These are phyloP conservation scores for Exophiala calicioides DNA, from an alignment of 2,329 filamentous ascomycete species.

Conservation along the genomic window DNA sequence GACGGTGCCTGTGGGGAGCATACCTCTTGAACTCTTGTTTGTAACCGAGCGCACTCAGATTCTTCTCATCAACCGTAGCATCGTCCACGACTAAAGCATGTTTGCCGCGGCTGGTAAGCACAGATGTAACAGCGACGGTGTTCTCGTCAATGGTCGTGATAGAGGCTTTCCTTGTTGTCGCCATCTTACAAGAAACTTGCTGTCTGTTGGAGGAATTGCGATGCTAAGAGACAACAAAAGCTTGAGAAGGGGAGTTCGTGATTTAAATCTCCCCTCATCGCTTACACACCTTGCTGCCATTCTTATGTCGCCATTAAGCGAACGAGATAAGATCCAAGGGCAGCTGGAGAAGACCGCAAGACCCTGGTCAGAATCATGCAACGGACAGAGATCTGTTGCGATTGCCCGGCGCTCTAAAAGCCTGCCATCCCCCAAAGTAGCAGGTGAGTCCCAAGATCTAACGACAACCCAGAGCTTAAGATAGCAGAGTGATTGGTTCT, in stretches of 20 bases:
- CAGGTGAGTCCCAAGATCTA: background rate
- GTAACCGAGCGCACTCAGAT: constrained; percentile 45
- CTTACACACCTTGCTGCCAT: too few relatives aligned
- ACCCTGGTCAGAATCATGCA: too few relatives aligned
- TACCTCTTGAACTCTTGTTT: constrained; percentile 37
- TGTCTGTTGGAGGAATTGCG: too few relatives aligned
- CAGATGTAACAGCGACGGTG: constrained; percentile 27
- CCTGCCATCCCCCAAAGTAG: constrained; percentile 4
- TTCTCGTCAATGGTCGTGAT: constrained; percentile 22
- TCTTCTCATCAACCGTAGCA: constrained; percentile 42
- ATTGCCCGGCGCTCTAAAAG: too few relatives aligned
- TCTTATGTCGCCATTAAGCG: background rate
- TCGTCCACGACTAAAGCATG: constrained; percentile 29
- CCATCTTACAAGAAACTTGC: constrained; percentile 14
- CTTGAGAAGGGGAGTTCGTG: too few relatives aligned
- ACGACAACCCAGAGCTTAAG: too few relatives aligned
- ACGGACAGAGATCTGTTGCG: too few relatives aligned
- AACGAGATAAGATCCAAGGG: background rate
- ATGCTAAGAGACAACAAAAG: too few relatives aligned
- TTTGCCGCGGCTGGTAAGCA: constrained; percentile 21
- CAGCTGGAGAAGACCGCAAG: background rate
- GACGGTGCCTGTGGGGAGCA: background rate
- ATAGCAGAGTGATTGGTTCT: too few relatives aligned
- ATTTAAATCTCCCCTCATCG: too few relatives aligned
- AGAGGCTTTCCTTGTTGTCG: constrained; percentile 12